Evolutionary conservation across 1,284 basidiomycete species (phyloP), one percentile per base, ranked within the genome.

Genomic region (Inonotus obliquus): DNA sequence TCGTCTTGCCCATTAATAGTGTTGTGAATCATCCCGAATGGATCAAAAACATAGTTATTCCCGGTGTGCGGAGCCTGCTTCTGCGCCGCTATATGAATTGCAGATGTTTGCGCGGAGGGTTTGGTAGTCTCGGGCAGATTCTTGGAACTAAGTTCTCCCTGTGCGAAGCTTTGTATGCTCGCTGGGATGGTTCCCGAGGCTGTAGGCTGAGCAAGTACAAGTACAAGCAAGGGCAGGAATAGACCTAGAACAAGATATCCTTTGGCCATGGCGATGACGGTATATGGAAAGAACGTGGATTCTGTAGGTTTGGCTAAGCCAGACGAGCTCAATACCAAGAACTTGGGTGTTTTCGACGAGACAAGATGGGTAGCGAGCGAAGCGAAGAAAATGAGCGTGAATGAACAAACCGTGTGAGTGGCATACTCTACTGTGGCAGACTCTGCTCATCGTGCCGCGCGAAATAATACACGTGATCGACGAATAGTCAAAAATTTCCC

Each of bases 41-140:
- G 62, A 35, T 63, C 54, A 19, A 63, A 10, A 47, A 44, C 57
- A 45, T 59, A 54, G 27, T 38, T 44, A 27, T 63, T 13, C n/a
- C 37, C 57, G 6, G 47, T 38, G 9, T 54, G 44, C n/a, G 45
- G 51, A 19, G 32, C 9, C 4, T 38, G 47, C 29, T 47, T 38
- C 45, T 54, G 44, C 45, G 25, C 47, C 19, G 51, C 19, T 23
- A n/a, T 1, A 5, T n/a, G 19, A 23, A 35, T 49, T 35, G 14
- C 23, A 55, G 54, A 19, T 13, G 4, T 35, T 14, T 39, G 32
- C 9, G 17, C 37, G 23, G 54, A 35, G n/a, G 29, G 5, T 35
- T 14, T 14, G 7, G 17, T 6, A 19, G 29, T 52, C 19, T 14
- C 13, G 17, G 29, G 35, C 6, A 27, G 32, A 4, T 14, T 17